Percentiles rank a stretch among this genome's conserved stretches.
Conservation (phyloP, 768 basidiomycete genomes). For the Leccinum ochraceum region DNA sequence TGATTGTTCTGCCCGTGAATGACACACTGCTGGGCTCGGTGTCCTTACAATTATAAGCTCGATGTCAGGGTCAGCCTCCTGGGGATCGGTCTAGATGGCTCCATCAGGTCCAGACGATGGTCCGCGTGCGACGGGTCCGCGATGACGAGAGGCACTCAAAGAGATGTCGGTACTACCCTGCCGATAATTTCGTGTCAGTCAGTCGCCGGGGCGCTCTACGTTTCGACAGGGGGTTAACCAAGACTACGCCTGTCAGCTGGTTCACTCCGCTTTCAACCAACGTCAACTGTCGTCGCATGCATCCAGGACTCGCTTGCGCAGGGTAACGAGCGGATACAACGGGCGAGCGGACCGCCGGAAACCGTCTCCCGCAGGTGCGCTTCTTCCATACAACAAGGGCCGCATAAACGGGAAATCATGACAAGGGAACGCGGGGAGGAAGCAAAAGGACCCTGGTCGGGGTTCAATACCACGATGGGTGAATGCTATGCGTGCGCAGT, state of each 20-base stretch:
- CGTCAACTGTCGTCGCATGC: neutral
- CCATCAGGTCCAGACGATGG: neutral
- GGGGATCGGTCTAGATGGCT: neutral
- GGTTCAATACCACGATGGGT: neutral
- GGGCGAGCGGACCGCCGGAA: neutral
- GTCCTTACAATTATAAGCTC: neutral
- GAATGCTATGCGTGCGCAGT: neutral
- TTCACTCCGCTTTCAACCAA: neutral
- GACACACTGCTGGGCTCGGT: neutral
- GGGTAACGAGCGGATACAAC: neutral
- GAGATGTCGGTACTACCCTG: neutral
- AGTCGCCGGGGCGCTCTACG: neutral
- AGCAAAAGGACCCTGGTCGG: neutral
- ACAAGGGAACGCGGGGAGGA: neutral
- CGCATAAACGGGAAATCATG: neutral
- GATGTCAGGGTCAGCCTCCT: neutral
- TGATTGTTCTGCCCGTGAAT: neutral
- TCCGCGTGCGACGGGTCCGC: neutral
- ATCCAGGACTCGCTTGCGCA: neutral
- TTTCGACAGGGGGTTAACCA: neutral
- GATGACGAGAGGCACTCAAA: neutral
- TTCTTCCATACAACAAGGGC: neutral
- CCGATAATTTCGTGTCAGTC: neutral
- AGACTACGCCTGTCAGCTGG: slow-evolving; percentile 5
- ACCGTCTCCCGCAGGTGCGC: neutral